Conservation (phyloP, 2,329 filamentous ascomycete genomes). For the Diplodia mutila region DNA sequence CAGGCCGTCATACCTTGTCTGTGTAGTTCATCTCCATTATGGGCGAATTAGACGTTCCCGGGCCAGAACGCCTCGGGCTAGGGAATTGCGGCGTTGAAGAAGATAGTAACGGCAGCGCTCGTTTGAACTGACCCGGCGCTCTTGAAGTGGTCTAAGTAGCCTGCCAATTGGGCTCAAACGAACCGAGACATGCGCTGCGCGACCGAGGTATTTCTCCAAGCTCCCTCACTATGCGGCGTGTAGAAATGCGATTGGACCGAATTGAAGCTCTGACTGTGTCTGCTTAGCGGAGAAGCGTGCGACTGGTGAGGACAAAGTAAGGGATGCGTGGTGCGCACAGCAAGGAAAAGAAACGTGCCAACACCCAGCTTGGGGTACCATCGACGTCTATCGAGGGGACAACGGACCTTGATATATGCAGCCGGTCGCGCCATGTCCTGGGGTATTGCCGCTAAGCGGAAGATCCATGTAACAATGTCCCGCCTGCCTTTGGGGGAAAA, state of each 20-base stretch:
- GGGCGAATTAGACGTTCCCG: neutral
- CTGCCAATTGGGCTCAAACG: neutral
- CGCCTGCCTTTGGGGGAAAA: neutral
- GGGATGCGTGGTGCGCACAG: neutral
- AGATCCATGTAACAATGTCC: neutral
- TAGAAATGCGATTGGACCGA: neutral
- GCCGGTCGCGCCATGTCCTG: neutral
- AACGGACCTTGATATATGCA: conserved; percentile 9
- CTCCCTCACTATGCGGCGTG: neutral
- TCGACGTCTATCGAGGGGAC: neutral
- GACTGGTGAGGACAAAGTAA: neutral
- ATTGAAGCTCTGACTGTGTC: neutral
- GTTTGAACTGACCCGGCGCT: neutral
- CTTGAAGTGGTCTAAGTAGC: neutral
- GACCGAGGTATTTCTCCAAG: neutral
- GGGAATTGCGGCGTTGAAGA: neutral
- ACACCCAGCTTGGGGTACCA: neutral
- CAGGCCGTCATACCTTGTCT: conserved; percentile 36
- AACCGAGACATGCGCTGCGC: neutral
- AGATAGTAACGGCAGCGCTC: neutral
- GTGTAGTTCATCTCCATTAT: conserved; percentile 55
- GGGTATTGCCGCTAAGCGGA: neutral
- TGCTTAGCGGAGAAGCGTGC: neutral
- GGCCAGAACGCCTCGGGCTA: neutral
- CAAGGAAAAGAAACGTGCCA: neutral